Conservation (phyloP, 345 rosid species). For the Arabidopsis suecica region DNA sequence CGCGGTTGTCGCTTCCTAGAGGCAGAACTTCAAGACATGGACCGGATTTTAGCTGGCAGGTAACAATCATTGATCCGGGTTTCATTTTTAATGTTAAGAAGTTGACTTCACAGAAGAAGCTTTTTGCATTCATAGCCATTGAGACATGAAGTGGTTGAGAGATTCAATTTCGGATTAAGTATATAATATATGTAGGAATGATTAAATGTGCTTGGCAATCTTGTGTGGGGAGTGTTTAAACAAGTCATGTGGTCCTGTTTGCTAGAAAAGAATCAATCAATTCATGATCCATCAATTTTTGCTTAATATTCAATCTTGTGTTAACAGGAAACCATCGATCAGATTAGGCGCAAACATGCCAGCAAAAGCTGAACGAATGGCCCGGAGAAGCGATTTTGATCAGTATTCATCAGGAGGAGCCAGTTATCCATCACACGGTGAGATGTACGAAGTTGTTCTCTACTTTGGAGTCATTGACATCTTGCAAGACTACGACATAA, state of each 20-base stretch:
- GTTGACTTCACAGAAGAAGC: constrained; percentile 37
- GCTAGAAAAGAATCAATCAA: constrained; percentile 15
- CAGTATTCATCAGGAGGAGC: constrained; percentile 76
- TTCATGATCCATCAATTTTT: background rate
- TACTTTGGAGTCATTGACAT: constrained; percentile 95
- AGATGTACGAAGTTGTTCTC: constrained; percentile 82
- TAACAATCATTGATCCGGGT: constrained; percentile 35
- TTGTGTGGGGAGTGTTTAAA: constrained; percentile 34
- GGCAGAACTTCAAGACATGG: constrained; percentile 93
- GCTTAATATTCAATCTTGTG: constrained; percentile 8
- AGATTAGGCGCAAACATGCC: constrained; percentile 98
- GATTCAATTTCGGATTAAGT: constrained; percentile 16
- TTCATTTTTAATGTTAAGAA: constrained; percentile 14
- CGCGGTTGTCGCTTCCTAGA: constrained; percentile 92
- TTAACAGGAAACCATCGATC: constrained; percentile 77
- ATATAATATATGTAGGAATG: constrained; percentile 19
- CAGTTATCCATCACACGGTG: constrained; percentile 52
- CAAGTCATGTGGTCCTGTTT: constrained; percentile 45
- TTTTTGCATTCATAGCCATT: constrained; percentile 40
- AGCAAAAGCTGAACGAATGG: constrained; percentile 83
- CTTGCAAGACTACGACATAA: constrained; percentile 89
- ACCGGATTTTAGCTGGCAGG: constrained; percentile 83
- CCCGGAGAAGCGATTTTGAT: constrained; percentile 82
- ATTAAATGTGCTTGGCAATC: constrained; percentile 14
- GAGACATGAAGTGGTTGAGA: constrained; percentile 44